phyloP scores from a whole-genome alignment of 345 rosid genomes.

The Populus deltoides region DNA sequence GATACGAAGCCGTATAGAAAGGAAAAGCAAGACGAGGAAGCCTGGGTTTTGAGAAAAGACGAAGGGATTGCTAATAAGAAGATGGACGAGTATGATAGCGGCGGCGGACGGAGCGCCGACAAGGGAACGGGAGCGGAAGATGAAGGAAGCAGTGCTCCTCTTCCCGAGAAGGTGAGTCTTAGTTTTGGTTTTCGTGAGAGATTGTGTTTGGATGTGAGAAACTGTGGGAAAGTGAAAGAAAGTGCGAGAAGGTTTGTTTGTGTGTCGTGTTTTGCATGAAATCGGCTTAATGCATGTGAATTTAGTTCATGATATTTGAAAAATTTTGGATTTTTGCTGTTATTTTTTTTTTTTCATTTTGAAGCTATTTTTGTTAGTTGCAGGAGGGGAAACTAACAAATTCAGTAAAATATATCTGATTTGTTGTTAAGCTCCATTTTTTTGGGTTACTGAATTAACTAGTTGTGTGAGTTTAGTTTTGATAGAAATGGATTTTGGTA shows the following conservation, averaged over 20 bases:
- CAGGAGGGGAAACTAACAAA: neutral
- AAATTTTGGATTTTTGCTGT: neutral
- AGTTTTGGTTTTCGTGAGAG: neutral
- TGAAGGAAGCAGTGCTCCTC: constrained; percentile 81
- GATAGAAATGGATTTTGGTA: neutral
- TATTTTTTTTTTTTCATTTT: neutral
- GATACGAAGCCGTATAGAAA: constrained; percentile 25
- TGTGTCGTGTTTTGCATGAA: neutral
- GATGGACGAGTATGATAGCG: constrained; percentile 76
- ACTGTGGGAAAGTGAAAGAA: neutral
- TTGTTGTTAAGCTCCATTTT: too few species aligned
- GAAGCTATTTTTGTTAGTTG: neutral
- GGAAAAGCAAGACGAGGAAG: neutral
- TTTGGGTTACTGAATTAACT: neutral
- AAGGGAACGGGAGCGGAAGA: constrained; percentile 66
- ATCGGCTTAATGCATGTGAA: neutral
- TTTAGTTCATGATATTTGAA: neutral
- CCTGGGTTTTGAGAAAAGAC: constrained; percentile 21
- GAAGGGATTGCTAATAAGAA: constrained; percentile 33
- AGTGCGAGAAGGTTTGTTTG: neutral
- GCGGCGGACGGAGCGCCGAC: constrained; percentile 66
- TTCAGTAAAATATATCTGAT: neutral
- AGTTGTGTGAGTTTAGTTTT: neutral
- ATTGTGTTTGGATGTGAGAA: neutral
- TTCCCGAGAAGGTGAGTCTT: constrained; percentile 71